Percentiles rank a stretch among this genome's conserved stretches.
Conservation (phyloP, 1,284 basidiomycete genomes). For the Moniliella sp. region DNA sequence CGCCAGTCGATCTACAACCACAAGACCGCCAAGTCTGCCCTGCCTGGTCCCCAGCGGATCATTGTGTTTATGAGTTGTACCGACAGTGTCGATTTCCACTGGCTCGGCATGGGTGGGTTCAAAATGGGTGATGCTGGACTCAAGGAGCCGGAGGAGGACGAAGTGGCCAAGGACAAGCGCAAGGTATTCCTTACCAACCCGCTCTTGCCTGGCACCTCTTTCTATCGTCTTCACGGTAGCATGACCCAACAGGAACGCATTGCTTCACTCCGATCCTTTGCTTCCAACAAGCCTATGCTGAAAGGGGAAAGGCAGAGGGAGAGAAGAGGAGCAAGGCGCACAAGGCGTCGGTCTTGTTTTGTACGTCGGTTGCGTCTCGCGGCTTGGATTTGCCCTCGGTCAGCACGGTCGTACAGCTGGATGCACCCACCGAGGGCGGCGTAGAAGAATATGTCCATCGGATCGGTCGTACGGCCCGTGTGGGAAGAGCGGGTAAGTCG, state of each 20-base stretch:
- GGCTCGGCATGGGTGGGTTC: slow-evolving; percentile 59
- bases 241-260: slow-evolving; percentile 61
- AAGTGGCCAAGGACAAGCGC: slow-evolving; percentile 5
- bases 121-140: slow-evolving; percentile 42
- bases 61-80: slow-evolving; percentile 93
- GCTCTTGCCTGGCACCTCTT: slow-evolving; percentile 50
- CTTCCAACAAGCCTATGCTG: slow-evolving; percentile 27
- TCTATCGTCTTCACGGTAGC: slow-evolving; percentile 86
- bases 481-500: slow-evolving; percentile 62
- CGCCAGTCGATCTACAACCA: slow-evolving; percentile 43
- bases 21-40: slow-evolving; percentile 39
- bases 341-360: slow-evolving; percentile 50
- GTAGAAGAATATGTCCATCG: slow-evolving; percentile 90
- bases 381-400: slow-evolving; percentile 93
- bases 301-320: slow-evolving; percentile 2
- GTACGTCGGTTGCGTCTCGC: slow-evolving; percentile 87
- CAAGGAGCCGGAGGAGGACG: background rate
- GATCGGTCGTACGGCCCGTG: slow-evolving; percentile 86
- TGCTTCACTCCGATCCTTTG: slow-evolving; percentile 59
- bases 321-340: background rate
- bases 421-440: slow-evolving; percentile 88
- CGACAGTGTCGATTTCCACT: slow-evolving; percentile 92
- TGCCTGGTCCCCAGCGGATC: slow-evolving; percentile 39
- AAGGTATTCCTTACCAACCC: slow-evolving; percentile 41
- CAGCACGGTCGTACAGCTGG: slow-evolving; percentile 78